Base-by-base conservation (phyloP, 2,329 filamentous ascomycete species). In the Epicoccum sorghinum region DNA sequence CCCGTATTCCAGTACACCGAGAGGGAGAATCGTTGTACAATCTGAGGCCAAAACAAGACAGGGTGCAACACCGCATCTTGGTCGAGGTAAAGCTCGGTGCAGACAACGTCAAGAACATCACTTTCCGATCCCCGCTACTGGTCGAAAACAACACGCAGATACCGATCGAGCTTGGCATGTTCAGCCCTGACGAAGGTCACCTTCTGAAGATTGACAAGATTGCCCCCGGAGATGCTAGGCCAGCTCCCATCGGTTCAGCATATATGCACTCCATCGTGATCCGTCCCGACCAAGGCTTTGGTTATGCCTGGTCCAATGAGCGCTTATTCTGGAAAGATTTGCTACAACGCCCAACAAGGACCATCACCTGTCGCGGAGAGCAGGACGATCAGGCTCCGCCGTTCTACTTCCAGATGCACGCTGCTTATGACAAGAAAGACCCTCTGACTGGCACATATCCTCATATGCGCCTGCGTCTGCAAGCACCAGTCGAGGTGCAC, bases 71-170 rank as follows among this genome's bases (percentile, higher is more conserved):
- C 73, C 89, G 93, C 22, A 83, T 99, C 14, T 86, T 98, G 23
- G 93, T 98, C 0, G 95, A 99, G 52, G 89, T 99, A 47, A 91
- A 86, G 47, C 82, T 99, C 23, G 95, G 92, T n/a, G 79, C 86
- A 0, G 93, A 99, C 78, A 98, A 98, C 67, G 90, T 99, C 77
- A 99, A 99, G 78, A 96, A 96, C 72, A 96, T 99, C 68, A 99
- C 93, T 1, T 87, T 99, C 68, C 86, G 95, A 24, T 98, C 93
- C 14, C 95, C 95, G 0, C 79, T 99, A 1, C 78, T 97, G 0
- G 87, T 99, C 7, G 95, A 99, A 72, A 99, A 99, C 75, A 90
- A 95, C 59, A 99, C 95, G 0, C 91, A 99, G 70, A 96, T 99
- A 38, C 93, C 95, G 0, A 87, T 99, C 12, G 95, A 99, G 74